These are phyloP conservation scores for Xylaria palmicola DNA, from an alignment of 495 filamentous ascomycete genomes.

Conservation along the genomic window DNA sequence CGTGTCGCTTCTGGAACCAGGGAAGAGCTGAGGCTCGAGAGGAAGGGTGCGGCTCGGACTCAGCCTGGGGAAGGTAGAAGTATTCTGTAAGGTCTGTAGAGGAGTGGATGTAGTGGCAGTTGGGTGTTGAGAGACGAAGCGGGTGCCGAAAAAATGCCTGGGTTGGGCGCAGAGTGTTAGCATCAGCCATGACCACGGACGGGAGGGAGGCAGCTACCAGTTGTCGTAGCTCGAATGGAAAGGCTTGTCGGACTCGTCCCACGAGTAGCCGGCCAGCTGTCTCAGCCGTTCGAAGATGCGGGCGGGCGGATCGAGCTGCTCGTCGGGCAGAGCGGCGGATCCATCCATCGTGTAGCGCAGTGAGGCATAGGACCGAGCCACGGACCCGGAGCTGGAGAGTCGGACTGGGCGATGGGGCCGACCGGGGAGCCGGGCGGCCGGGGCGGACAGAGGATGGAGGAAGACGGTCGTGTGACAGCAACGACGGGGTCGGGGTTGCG, in stretches of 20 bases:
- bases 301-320: slow-evolving; percentile 65
- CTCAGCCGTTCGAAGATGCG: slow-evolving; percentile 71
- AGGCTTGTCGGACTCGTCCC: slow-evolving; percentile 68
- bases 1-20: slow-evolving; percentile 18
- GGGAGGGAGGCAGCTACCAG: slow-evolving; percentile 46
- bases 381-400: background rate
- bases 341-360: slow-evolving; percentile 46
- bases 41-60: slow-evolving; percentile 33
- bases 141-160: slow-evolving; percentile 49
- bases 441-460: background rate
- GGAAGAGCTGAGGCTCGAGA: slow-evolving; percentile 29
- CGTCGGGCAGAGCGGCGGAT: slow-evolving; percentile 51
- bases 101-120: slow-evolving; percentile 27
- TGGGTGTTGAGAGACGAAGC: slow-evolving; percentile 45
- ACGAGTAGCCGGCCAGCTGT: slow-evolving; percentile 71
- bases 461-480: background rate
- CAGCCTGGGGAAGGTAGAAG: slow-evolving; percentile 31
- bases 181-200: too few relatives aligned
- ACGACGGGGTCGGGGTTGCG: slow-evolving; percentile 8
- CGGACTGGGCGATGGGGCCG: slow-evolving; percentile 7
- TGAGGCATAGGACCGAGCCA: slow-evolving; percentile 21
- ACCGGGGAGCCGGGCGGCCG: slow-evolving; percentile 16
- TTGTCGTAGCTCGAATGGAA: slow-evolving; percentile 82
- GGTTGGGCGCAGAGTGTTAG: slow-evolving; percentile 16
- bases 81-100: slow-evolving; percentile 29